Conservation (phyloP, 805 yeast genomes). For the Candida palmyrensis region DNA sequence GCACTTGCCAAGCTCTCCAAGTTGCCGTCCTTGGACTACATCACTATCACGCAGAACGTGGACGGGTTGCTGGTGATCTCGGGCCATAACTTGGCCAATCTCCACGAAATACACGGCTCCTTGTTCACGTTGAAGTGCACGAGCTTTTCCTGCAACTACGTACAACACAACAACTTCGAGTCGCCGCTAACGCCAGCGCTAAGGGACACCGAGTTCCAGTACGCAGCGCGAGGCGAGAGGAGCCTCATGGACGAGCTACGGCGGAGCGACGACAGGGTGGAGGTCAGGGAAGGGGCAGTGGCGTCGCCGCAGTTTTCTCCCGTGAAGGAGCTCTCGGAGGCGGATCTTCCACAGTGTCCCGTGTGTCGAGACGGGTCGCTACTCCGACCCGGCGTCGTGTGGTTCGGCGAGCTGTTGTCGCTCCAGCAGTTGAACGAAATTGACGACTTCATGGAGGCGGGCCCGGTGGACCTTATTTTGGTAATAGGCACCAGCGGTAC, state of each 20-base stretch:
- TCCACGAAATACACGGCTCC: slow-evolving; percentile 76
- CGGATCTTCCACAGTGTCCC: slow-evolving; percentile 73
- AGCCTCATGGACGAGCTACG: background rate
- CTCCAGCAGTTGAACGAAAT: slow-evolving; percentile 56
- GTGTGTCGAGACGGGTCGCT: slow-evolving; percentile 54
- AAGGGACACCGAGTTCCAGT: slow-evolving; percentile 34
- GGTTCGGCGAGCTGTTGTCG: slow-evolving; percentile 92
- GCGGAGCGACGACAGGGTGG: too few species aligned
- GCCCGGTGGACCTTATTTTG: slow-evolving; percentile 62
- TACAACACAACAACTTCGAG: slow-evolving; percentile 44
- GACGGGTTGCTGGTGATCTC: slow-evolving; percentile 72
- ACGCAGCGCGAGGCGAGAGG: slow-evolving; percentile 10
- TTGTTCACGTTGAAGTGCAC: slow-evolving; percentile 73
- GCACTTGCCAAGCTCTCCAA: slow-evolving; percentile 62
- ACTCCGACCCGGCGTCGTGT: slow-evolving; percentile 84
- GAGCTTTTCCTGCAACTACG: slow-evolving; percentile 63
- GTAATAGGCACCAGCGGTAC: slow-evolving; percentile 84
- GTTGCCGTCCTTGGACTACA: slow-evolving; percentile 29
- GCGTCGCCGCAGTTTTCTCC: slow-evolving; percentile 44
- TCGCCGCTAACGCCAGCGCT: slow-evolving; percentile 60
- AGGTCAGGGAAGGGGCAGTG: too few species aligned
- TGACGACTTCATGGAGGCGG: slow-evolving; percentile 60
- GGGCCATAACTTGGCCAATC: slow-evolving; percentile 46
- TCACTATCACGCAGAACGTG: slow-evolving; percentile 79
- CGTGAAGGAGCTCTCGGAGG: slow-evolving; percentile 41